Evolutionary conservation across 352 stramenopile species (phyloP).

Genomic region (Phytophthora europaea): DNA sequence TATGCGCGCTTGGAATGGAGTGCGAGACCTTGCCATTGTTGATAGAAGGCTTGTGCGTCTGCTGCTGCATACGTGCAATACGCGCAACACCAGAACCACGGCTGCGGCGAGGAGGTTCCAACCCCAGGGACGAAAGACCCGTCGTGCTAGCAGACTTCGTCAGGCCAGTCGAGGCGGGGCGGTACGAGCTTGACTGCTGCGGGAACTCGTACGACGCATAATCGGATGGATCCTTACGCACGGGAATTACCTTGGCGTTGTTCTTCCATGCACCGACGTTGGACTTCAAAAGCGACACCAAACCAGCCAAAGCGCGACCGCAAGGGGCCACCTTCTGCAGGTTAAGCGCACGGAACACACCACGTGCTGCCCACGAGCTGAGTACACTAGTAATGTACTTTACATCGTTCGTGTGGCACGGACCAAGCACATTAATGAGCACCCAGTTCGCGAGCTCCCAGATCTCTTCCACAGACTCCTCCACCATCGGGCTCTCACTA

Average conservation of each 20-base stretch:
- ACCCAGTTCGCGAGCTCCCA: slow-evolving; percentile 98
- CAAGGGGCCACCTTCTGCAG: slow-evolving; percentile 75
- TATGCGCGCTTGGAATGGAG: slow-evolving; percentile 82
- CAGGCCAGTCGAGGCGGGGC: slow-evolving; percentile 55
- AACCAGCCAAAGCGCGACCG: slow-evolving; percentile 72
- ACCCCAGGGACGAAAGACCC: slow-evolving; percentile 77
- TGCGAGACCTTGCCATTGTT: slow-evolving; percentile 68
- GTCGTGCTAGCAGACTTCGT: slow-evolving; percentile 93
- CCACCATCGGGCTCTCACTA: slow-evolving; percentile 81
- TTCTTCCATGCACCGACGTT: slow-evolving; percentile 82
- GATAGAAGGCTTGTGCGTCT: slow-evolving; percentile 71
- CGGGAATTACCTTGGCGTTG: slow-evolving; percentile 83
- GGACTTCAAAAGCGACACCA: slow-evolving; percentile 74
- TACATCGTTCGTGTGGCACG: slow-evolving; percentile 96
- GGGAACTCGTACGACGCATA: slow-evolving; percentile 90
- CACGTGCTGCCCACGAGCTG: slow-evolving; percentile 81
- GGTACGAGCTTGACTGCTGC: slow-evolving; percentile 57
- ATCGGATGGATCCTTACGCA: slow-evolving; percentile 85
- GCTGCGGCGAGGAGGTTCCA: slow-evolving; percentile 79
- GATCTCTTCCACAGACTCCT: slow-evolving; percentile 96
- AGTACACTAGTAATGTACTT: slow-evolving; percentile 91
- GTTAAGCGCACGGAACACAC: slow-evolving; percentile 84
- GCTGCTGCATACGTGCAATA: slow-evolving; percentile 85
- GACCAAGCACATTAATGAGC: slow-evolving; percentile 95
- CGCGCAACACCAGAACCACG: slow-evolving; percentile 83